Base-by-base conservation (phyloP, 208 protist species). In the Kentomonas sorsogonicus region DNA sequence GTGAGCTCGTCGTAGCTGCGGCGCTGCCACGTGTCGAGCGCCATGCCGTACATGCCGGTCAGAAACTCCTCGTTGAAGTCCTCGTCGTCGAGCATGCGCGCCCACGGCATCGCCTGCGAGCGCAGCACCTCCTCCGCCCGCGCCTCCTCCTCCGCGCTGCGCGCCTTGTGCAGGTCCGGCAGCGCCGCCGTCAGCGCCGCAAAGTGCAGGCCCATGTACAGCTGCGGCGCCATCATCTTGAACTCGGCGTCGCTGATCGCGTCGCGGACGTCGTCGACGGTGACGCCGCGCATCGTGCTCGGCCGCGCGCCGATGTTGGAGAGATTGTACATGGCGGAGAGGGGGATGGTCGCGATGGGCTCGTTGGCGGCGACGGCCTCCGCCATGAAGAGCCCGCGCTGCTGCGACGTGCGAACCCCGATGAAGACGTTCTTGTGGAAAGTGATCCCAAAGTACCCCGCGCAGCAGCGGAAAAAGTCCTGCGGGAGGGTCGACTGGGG, bases 41-140 rank as follows among this genome's bases (percentile, higher is more conserved):
- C 79, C 80, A 87, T 89, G 60, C 85, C 83, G 67, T 95, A 95
- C 89, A 95, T 95, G 50, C 79, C 79, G 58, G 86, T 81, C 36
- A 95, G 67, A 61, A 91, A 91, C 59, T 91, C 71, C 50, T 91
- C 84, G 56, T 86, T 93, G 63, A 89, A 95, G 66, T 95, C 89
- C 45, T 95, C 89, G 67, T 95, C 89, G 61, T 95, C 89, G 25
- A 91, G 69, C 60, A 93, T 59, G 59, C 89, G 77, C 10, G 80
- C 82, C 75, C 87, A 95, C 33, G 89, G 89, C 60, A 74, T 83
- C 20, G 74, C 81, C 29, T 74, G 77, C 46, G 43, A 43, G 23
- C 74, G 72, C 31, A 88, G 51, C 40, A 85, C 68, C 20, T 65
- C 72, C 4, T 50, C 46, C 25, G 81, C 61, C 20, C 63, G 56